Percentiles rank a stretch among this genome's conserved stretches.
These are phyloP conservation scores for Macrotyloma uniflorum DNA, from an alignment of 306 rosid species.

Conservation along the genomic window DNA sequence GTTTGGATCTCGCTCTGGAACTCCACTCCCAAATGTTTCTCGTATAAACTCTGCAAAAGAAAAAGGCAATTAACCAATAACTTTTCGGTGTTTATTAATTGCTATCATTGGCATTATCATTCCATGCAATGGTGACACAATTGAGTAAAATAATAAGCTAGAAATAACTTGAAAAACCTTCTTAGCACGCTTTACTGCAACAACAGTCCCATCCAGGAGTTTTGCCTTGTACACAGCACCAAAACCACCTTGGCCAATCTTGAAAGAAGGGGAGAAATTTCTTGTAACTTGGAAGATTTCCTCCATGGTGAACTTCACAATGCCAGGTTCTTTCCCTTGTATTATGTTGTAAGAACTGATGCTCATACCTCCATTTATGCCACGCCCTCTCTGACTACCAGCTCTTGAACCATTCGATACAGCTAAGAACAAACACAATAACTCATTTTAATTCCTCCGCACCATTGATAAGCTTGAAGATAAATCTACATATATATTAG, in stretches of 20 bases:
- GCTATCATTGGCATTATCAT: slow-evolving; percentile 8
- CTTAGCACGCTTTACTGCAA: slow-evolving; percentile 94
- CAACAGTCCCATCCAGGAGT: slow-evolving; percentile 69
- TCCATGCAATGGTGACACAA: slow-evolving; percentile 25
- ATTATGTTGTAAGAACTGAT: slow-evolving; percentile 42
- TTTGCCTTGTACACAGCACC: slow-evolving; percentile 87
- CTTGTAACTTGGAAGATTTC: slow-evolving; percentile 73
- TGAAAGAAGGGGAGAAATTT: slow-evolving; percentile 78
- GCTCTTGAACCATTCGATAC: slow-evolving; percentile 55
- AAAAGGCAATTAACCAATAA: slow-evolving; percentile 29
- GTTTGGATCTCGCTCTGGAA: slow-evolving; percentile 90
- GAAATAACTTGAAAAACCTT: slow-evolving; percentile 58
- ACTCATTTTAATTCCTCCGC: slow-evolving; percentile 27
- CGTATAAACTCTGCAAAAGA: slow-evolving; percentile 65
- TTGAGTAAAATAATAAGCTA: background rate
- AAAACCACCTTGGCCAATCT: slow-evolving; percentile 98
- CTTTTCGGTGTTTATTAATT: background rate
- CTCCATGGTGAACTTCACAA: slow-evolving; percentile 65
- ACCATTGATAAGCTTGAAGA: slow-evolving; percentile 10
- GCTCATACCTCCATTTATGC: slow-evolving; percentile 49
- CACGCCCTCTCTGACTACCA: slow-evolving; percentile 51
- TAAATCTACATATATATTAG: slow-evolving; percentile 10
- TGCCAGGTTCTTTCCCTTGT: slow-evolving; percentile 58
- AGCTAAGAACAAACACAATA: slow-evolving; percentile 44
- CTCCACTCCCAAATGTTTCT: slow-evolving; percentile 79